Evolutionary conservation across 1,284 basidiomycete species (phyloP).

Genomic region (Coniferiporia sulphurascens): DNA sequence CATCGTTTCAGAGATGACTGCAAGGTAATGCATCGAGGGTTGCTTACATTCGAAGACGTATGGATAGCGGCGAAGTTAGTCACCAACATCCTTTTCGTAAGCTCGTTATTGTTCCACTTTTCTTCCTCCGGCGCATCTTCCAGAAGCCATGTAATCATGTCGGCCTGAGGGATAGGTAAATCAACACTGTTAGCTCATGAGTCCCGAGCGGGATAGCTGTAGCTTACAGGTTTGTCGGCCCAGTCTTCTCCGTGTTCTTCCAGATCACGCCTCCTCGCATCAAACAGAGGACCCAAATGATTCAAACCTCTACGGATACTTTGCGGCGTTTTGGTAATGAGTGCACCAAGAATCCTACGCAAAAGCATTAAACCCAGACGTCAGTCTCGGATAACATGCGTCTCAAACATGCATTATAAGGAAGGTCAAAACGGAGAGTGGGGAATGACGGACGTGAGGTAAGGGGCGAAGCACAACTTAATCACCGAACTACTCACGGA

Average conservation of each 20-base stretch:
- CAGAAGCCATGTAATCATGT: slow-evolving; percentile 16
- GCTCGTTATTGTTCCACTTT: slow-evolving; percentile 1
- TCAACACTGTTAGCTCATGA: background rate
- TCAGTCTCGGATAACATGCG: too few relatives aligned
- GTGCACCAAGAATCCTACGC: slow-evolving; percentile 5
- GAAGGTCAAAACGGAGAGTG: too few relatives aligned
- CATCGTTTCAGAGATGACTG: too few relatives aligned
- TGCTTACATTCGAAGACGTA: slow-evolving; percentile 28
- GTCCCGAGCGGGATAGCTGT: too few relatives aligned
- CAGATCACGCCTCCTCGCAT: slow-evolving; percentile 31
- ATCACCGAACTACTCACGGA: slow-evolving; percentile 2
- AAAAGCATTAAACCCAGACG: background rate
- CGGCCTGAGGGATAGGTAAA: background rate
- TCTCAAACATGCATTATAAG: background rate
- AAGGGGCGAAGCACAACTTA: background rate
- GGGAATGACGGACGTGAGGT: too few relatives aligned
- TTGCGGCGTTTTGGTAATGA: background rate
- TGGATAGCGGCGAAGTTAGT: slow-evolving; percentile 31
- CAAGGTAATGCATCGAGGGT: background rate
- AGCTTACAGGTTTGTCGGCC: slow-evolving; percentile 35
- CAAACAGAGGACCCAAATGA: slow-evolving; percentile 32
- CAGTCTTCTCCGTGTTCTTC: slow-evolving; percentile 32
- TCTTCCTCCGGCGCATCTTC: slow-evolving; percentile 17
- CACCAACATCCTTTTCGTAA: slow-evolving; percentile 24
- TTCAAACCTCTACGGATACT: slow-evolving; percentile 22